Conservation (phyloP, 2,329 filamentous ascomycete genomes). For the Trichoderma atrobrunneum region DNA sequence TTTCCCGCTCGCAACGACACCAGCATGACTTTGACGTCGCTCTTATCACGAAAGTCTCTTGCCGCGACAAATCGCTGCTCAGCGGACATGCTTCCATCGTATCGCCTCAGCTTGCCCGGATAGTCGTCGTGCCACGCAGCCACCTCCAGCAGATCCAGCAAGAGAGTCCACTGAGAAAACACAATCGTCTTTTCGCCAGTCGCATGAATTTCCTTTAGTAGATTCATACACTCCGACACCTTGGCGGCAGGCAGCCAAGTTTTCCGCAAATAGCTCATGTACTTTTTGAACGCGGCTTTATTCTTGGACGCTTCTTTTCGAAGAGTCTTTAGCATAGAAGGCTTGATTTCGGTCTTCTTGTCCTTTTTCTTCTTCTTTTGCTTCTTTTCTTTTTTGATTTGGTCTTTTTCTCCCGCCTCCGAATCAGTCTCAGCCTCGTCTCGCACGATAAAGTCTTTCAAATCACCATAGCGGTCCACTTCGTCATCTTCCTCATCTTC, state of each 20-base stretch:
- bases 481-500: constrained; percentile 37
- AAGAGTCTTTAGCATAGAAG: constrained; percentile 59
- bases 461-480: constrained; percentile 38
- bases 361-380: constrained; percentile 39
- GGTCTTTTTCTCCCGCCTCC: constrained; percentile 22
- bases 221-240: constrained; percentile 72
- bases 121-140: constrained; percentile 64
- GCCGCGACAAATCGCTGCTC: constrained; percentile 67
- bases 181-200: constrained; percentile 67
- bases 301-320: constrained; percentile 66
- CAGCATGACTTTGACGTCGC: constrained; percentile 69
- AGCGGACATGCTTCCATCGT: constrained; percentile 78
- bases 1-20: constrained; percentile 80
- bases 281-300: constrained; percentile 62
- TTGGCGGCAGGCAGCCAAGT: constrained; percentile 77
- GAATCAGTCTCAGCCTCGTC: constrained; percentile 35
- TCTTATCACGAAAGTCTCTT: constrained; percentile 61
- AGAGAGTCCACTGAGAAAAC: constrained; percentile 76
- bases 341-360: constrained; percentile 44
- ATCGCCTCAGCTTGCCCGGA: constrained; percentile 62
- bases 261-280: constrained; percentile 65
- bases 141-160: constrained; percentile 69
- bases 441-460: constrained; percentile 55
- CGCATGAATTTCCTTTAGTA: constrained; percentile 65
- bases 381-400: constrained; percentile 26